Evolutionary conservation across 768 basidiomycete genomes (phyloP), one percentile per base, ranked within the genome.

Genomic region (Termitomyces sp.): DNA sequence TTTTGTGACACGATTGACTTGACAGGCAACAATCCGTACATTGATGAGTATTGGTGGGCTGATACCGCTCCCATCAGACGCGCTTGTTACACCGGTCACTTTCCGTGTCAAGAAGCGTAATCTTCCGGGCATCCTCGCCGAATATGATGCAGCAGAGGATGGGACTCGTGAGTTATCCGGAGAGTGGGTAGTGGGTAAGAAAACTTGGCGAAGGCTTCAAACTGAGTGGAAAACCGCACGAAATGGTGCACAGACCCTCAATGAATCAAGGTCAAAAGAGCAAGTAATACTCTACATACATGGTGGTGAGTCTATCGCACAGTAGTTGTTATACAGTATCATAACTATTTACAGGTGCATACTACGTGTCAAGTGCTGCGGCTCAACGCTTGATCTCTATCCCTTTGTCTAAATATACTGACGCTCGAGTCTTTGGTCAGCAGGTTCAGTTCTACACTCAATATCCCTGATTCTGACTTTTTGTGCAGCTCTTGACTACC

Each of bases 151-250:
- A 5, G 65, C 76, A 17, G 96, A 99, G 69, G 77, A 77, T 10
- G 95, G 93, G 34, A 68, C 64, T 9, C 81, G 96, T 4, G 90
- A 95, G 64, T 77, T 99, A 30, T 84, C 84, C 1, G 96, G 93
- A 0, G 96, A 99, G 75, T 99, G 96, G 96, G 86, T 98, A 22
- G 88, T 98, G n/a, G 92, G 92, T 35, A 89, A 88, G 68, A 83
- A 83, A 59, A 82, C 95, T 0, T 99, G 96, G 96, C 85, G 84
- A 59, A 74, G 84, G 28, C 75, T 97, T 60, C 93, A 97, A 64
- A 73, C 79, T 15, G 92, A 95, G 64, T 90, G 90, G 83, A 84
- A 80, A 64, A 74, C 79, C 17, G 66, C 74, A n/a, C 67, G 68
- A 46, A 55, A 65, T 59, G 19, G 50, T 58, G 24, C 35, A 19